Evolutionary conservation across 768 basidiomycete species (phyloP).

Genomic region (Leccinellum rugosiceps): DNA sequence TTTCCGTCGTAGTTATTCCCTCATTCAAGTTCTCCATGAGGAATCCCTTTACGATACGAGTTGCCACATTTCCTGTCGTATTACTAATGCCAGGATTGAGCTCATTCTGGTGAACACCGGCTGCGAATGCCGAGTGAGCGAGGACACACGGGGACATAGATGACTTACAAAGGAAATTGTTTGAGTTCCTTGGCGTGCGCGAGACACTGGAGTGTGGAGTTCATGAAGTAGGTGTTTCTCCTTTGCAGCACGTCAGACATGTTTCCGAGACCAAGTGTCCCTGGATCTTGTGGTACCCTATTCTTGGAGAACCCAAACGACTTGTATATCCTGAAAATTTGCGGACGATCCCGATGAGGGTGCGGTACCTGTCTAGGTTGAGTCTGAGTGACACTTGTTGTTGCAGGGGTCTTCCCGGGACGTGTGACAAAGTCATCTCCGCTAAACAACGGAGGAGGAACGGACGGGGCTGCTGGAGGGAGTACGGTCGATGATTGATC

Average conservation of each 20-base stretch:
- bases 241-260: conserved; percentile 55
- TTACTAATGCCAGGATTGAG: conserved; percentile 91
- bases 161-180: conserved; percentile 83
- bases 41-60: neutral
- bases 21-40: neutral
- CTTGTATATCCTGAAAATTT: conserved; percentile 37
- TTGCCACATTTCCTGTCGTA: neutral
- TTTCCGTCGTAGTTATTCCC: neutral
- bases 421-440: conserved; percentile 56
- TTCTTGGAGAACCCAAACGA: conserved; percentile 36
- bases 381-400: conserved; percentile 20
- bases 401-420: conserved; percentile 27
- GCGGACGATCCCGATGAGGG: conserved; percentile 20
- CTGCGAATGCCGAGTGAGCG: conserved; percentile 34
- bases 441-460: conserved; percentile 51
- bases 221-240: conserved; percentile 99
- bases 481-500: conserved; percentile 26
- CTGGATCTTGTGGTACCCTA: conserved; percentile 52
- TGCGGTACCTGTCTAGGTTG: conserved; percentile 23
- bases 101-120: conserved; percentile 78
- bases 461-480: conserved; percentile 17
- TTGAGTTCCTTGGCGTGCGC: conserved; percentile 87
- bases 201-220: conserved; percentile 95
- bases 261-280: conserved; percentile 85
- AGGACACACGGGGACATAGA: conserved; percentile 1